These are phyloP conservation scores for Acer negundo DNA, from an alignment of 345 rosid species.

Conservation along the genomic window DNA sequence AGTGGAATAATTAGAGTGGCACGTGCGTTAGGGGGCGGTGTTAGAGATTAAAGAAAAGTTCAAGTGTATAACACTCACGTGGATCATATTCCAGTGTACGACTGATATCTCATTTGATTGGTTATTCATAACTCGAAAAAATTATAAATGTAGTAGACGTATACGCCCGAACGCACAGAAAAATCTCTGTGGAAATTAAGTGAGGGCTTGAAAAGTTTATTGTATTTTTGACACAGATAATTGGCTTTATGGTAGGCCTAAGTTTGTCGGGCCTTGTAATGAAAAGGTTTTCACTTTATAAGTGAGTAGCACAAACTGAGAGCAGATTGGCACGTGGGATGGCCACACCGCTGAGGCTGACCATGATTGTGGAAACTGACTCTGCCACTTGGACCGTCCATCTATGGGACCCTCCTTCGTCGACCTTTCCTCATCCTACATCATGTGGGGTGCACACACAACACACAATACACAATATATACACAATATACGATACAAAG, in stretches of 20 bases:
- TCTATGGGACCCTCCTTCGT: not conserved
- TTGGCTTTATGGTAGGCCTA: slow-evolving; percentile 39
- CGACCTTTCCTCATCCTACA: not conserved
- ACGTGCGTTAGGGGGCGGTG: slow-evolving; percentile 46
- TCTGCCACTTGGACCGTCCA: slow-evolving; percentile 13
- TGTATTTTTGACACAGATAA: slow-evolving; percentile 16
- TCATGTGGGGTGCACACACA: not conserved
- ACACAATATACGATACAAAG: no score
- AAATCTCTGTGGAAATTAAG: not conserved
- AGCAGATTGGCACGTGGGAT: slow-evolving; percentile 49
- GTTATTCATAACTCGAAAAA: not conserved
- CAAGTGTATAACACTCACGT: not conserved
- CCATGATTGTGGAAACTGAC: slow-evolving; percentile 29
- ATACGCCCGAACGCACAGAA: not conserved
- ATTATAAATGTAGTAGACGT: not conserved
- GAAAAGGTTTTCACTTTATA: slow-evolving; percentile 36
- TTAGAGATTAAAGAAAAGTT: slow-evolving; percentile 7
- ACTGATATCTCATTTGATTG: not conserved
- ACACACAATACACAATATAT: not conserved
- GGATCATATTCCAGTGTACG: no score
- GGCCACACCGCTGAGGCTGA: slow-evolving; percentile 23
- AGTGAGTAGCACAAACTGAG: slow-evolving; percentile 36
- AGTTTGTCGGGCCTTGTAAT: slow-evolving; percentile 35
- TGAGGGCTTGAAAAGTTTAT: not conserved
- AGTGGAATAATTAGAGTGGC: slow-evolving; percentile 60